Base-by-base conservation (phyloP, 805 yeast species). In the Brettanomyces custersianus region DNA sequence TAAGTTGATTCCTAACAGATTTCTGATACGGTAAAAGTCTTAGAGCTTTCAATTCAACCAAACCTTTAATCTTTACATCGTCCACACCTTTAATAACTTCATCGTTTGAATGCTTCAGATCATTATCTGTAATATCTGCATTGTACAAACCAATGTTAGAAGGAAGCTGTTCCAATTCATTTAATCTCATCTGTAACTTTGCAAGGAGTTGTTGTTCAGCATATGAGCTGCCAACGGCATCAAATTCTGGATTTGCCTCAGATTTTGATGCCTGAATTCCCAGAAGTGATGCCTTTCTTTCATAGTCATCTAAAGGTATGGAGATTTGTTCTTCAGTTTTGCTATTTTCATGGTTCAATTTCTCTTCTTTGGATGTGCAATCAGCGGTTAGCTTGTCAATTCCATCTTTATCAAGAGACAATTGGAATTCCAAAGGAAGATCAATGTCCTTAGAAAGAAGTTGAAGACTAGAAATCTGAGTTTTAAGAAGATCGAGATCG, bases 1-100 rank as follows among this genome's bases (percentile, higher is more conserved):
- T 55, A 17, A 83, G 52, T 42, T 65, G 68, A 49, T 77, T 79
- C 52, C 85, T 77, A 35, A 81, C 45, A 39, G 73, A 74, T 50
- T 82, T 83, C 52, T 83, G 94, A 45, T 77, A 74, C 1, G 81
- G 66, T 37, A 83, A 62, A 4, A 81, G 54, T 45, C 77, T 73
- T 40, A 83, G 61, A 2, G 82, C 63, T 53, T 81, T 83, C 47
- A 83, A 60, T 57, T 83, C 94, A 28, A 82, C 65, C 23, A 83
- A 57, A 4, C 86, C 75, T 37, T 66, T 70, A n/a, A 80, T 54
- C 54, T 82, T 82, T 37, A 79, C 55, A 12, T 65, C 68, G 48
- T 81, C 87, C 22, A 66, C 59, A 20, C 64, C 62, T 2, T 62
- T 57, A 5, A 70, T 57, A 15, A 68, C 44, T 36, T 68, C 68